These are phyloP conservation scores for Agrocybe pediades DNA, from an alignment of 768 basidiomycete species.

Conservation along the genomic window DNA sequence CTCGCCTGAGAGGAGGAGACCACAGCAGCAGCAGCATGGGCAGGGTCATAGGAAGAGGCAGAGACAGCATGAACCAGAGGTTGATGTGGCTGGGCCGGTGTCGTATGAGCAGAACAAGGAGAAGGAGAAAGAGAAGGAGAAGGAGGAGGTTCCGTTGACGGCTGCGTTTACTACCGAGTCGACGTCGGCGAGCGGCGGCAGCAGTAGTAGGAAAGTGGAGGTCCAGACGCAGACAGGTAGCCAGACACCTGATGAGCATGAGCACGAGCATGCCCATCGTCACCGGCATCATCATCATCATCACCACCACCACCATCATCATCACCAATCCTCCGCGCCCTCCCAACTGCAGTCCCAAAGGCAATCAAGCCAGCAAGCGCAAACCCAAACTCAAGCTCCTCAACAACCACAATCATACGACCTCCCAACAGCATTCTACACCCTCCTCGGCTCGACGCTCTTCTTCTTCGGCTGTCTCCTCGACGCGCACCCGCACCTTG, in stretches of 20 bases:
- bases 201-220: too few species aligned
- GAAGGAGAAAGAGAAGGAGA: too few species aligned
- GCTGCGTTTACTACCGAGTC: too few species aligned
- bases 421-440: constrained; percentile 65
- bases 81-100: too few species aligned
- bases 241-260: background rate
- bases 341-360: too few species aligned
- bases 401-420: constrained; percentile 43
- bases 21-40: background rate
- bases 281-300: background rate
- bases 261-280: background rate
- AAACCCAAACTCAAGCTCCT: background rate
- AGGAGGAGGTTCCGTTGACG: too few species aligned
- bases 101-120: too few species aligned
- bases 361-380: background rate
- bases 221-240: background rate
- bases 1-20: background rate
- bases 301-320: background rate
- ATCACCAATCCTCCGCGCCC: too few species aligned
- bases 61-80: background rate
- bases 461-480: constrained; percentile 67
- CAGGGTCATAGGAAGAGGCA: background rate
- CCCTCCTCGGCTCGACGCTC: constrained; percentile 63
- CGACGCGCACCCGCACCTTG: constrained; percentile 49
- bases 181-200: too few species aligned